A percentile compares a stretch with the other conserved stretches of the same genome.
Conservation (phyloP, 2,329 filamentous ascomycete genomes). For the Phyllosticta ampelicida region DNA sequence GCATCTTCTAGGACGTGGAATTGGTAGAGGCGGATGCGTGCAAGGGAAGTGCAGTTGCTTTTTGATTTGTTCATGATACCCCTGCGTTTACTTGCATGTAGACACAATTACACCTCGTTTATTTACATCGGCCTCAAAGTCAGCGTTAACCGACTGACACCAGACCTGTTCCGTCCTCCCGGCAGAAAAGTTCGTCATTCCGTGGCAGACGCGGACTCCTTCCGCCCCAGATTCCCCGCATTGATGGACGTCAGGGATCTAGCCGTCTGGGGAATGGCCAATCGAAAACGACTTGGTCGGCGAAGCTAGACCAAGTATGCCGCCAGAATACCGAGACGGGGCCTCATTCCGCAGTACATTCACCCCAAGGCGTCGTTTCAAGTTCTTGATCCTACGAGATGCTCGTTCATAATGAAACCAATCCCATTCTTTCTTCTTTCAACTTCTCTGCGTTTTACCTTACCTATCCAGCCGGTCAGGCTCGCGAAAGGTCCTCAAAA, state of each 20-base stretch:
- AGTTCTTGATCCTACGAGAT: neutral
- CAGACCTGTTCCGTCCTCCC: neutral
- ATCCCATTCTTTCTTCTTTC: too few species aligned
- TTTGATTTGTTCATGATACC: constrained; percentile 1
- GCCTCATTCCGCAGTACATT: neutral
- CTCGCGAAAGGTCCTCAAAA: neutral
- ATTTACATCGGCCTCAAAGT: neutral
- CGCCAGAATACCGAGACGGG: neutral
- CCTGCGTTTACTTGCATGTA: neutral
- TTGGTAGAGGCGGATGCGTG: constrained; percentile 50
- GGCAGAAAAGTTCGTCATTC: neutral
- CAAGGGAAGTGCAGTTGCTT: neutral
- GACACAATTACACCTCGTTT: neutral
- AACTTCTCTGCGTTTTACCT: too few species aligned
- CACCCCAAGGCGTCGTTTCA: neutral
- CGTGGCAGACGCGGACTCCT: neutral
- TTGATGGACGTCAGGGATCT: neutral
- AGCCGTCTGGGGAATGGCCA: neutral
- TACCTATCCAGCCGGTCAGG: neutral
- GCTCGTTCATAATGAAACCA: neutral
- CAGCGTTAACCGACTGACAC: neutral
- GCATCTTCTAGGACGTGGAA: constrained; percentile 89
- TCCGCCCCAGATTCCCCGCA: constrained; percentile 7
- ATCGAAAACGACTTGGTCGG: neutral
- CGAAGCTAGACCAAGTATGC: neutral